phyloP scores from a whole-genome alignment of 139 green algal species.

The Zygnema cylindricum region DNA sequence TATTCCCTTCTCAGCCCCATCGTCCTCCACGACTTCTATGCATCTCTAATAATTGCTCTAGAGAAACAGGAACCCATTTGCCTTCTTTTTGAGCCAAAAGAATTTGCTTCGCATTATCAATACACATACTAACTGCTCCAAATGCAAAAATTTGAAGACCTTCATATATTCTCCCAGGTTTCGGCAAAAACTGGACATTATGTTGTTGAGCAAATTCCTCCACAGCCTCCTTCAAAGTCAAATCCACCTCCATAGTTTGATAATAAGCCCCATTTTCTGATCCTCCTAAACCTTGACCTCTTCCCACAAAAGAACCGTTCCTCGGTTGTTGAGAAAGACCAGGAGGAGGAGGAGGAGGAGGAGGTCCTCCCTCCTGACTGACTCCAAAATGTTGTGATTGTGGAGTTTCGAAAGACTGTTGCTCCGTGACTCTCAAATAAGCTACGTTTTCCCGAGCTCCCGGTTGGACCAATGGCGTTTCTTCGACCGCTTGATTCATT shows the following conservation, averaged over 20 bases:
- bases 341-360: conserved; percentile 3
- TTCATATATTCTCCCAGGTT: conserved; percentile 79
- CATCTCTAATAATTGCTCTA: conserved; percentile 77
- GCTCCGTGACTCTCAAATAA: conserved; percentile 52
- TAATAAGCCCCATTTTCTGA: neutral
- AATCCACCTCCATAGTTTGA: neutral
- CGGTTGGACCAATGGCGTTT: conserved; percentile 50
- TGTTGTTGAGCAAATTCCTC: conserved; percentile 83
- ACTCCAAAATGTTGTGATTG: conserved; percentile 8
- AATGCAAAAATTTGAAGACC: conserved; percentile 92
- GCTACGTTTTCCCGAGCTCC: conserved; percentile 20
- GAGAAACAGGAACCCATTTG: conserved; percentile 79
- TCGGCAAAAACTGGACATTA: conserved; percentile 88
- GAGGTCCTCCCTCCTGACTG: neutral
- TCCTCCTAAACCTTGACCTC: neutral
- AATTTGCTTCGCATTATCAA: conserved; percentile 77
- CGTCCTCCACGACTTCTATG: conserved; percentile 41
- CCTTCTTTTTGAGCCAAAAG: conserved; percentile 78
- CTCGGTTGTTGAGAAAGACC: neutral
- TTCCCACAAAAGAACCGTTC: neutral
- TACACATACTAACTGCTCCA: conserved; percentile 80
- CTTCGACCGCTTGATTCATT: conserved; percentile 82
- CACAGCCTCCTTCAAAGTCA: conserved; percentile 67
- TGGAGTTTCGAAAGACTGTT: conserved; percentile 40
- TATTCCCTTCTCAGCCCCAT: conserved; percentile 22